Percentiles rank a stretch among this genome's conserved stretches.
Conservation (phyloP, 345 rosid species). For the Carallia brachiata region DNA sequence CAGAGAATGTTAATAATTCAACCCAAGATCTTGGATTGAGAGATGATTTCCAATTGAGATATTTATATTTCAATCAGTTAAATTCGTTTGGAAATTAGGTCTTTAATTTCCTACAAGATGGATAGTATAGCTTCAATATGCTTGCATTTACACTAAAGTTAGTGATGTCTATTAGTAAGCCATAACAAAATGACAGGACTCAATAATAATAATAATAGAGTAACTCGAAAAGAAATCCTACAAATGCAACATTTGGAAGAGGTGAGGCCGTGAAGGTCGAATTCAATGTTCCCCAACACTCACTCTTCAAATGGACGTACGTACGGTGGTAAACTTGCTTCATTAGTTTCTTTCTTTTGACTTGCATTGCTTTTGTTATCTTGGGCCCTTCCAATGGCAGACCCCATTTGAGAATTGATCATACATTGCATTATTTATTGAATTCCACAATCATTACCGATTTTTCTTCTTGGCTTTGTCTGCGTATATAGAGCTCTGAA, state of each 20-base stretch:
- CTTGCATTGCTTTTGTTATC: not conserved
- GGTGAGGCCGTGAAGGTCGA: too few species aligned
- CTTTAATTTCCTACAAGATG: not conserved
- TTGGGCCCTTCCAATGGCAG: not conserved
- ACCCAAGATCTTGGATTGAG: too few species aligned
- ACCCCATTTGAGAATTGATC: slow-evolving; percentile 11
- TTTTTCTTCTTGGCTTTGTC: not conserved
- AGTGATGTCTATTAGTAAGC: not conserved
- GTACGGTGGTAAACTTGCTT: not conserved
- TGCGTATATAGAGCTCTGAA: not conserved
- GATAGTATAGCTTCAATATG: not conserved
- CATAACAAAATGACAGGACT: not conserved
- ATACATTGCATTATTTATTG: not conserved
- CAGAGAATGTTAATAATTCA: too few species aligned
- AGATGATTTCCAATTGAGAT: too few species aligned
- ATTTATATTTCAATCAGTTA: too few species aligned
- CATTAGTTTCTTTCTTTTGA: not conserved
- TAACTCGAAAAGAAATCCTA: too few species aligned
- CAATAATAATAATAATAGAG: not conserved
- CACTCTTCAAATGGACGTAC: too few species aligned
- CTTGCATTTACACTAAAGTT: not conserved
- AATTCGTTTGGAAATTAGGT: too few species aligned
- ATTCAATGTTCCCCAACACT: too few species aligned
- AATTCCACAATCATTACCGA: not conserved
- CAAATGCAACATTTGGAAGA: too few species aligned